Conservation (phyloP, 805 yeast genomes). For the Metschnikowia lunata region DNA sequence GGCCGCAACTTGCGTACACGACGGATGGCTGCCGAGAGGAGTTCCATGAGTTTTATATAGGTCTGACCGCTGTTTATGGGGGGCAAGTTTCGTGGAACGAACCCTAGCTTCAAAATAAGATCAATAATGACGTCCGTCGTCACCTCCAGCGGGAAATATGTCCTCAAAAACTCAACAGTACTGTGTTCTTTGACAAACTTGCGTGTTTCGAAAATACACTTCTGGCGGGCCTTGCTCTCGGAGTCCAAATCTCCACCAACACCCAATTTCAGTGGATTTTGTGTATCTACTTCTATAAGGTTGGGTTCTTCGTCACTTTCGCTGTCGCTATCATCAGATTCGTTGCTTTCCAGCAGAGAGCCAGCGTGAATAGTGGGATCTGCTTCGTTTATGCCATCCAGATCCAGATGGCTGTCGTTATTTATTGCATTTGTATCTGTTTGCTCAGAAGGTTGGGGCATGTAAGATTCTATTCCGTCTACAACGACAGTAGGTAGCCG, state of each 20-base stretch:
- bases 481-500: neutral
- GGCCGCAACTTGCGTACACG: slow-evolving; percentile 55
- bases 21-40: slow-evolving; percentile 60
- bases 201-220: slow-evolving; percentile 25
- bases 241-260: neutral
- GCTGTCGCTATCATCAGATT: neutral
- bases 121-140: slow-evolving; percentile 52
- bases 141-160: slow-evolving; percentile 58
- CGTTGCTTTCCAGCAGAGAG: neutral
- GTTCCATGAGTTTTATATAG: slow-evolving; percentile 44
- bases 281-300: slow-evolving; percentile 10
- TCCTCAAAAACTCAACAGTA: slow-evolving; percentile 51
- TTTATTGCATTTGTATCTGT: neutral
- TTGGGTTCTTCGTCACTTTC: slow-evolving; percentile 8
- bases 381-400: neutral
- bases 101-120: slow-evolving; percentile 64
- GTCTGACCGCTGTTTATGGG: slow-evolving; percentile 36
- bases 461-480: neutral
- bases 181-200: slow-evolving; percentile 59
- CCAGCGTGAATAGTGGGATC: neutral
- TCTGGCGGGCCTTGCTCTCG: neutral
- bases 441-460: neutral
- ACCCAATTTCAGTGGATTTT: neutral
- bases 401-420: neutral
- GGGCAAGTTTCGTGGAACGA: slow-evolving; percentile 31